Evolutionary conservation across 2,329 filamentous ascomycete species (phyloP), one percentile per base, ranked within the genome.

Genomic region (Metarhizium sp.): DNA sequence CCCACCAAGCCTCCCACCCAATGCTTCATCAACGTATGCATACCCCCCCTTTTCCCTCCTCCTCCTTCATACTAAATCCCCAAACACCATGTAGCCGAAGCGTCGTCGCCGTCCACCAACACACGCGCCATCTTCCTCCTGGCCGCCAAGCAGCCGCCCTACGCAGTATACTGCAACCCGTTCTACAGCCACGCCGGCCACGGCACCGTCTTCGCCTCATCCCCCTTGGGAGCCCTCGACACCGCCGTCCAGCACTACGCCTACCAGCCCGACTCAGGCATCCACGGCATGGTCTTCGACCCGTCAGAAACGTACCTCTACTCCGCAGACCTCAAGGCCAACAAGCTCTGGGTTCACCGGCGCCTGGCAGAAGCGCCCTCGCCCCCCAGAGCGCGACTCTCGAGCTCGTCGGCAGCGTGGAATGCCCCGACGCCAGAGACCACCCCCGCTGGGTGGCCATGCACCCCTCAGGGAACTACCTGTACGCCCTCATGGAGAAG

Each of bases 391-490:
- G 10, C 2, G 86, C 86, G 16, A 74, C 78, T 52, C 72, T 94
- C 56, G 78, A 82, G 51, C 79, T 91, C 20, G 79, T 92, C 55
- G 89, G 88, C 61, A 84, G 79, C 65, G 77, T 92, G 38, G 81
- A 87, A 59, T 89, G 89, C 32, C 88, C 89, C 0, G 78, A 79
- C 49, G 72, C 80, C 2, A 78, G 78, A 58, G 90, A 95, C 69
- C 90, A 94, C 69, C 90, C 90, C 16, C 82, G 90, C 64, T 95
- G 90, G 90, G 88, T 95, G 14, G 89, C 89, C 62, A 86, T 95
- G 67, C 88, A 92, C 69, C 86, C 86, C 2, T 81, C 81, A 1
- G 89, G 88, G 20, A 80, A 84, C 56, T 91, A 90, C 70, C 78
- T 95, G 55, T 95, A 95, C 72, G 89, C 82, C 7, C 78, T 95